Evolutionary conservation across 208 protist genomes (phyloP), one percentile per base, ranked within the genome.

Genomic region (Tetramitus jugosus): DNA sequence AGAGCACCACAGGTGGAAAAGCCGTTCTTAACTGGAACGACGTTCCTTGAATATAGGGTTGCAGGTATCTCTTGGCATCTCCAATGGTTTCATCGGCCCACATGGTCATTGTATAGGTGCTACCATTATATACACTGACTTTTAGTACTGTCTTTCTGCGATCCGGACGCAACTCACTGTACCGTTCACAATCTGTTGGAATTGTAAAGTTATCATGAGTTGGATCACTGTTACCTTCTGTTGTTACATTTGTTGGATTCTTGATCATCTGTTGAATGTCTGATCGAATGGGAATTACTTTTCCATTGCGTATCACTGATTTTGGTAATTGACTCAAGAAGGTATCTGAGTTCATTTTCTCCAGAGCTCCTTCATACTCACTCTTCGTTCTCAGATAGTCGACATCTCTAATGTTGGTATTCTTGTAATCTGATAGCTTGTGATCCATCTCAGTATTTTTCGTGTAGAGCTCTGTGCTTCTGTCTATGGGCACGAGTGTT

Each of bases 401-500:
- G 1, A 69, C 8, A 42, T 29, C 35, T 33, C 29, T 6, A 2
- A 69, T 26, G 10, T 43, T 45, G 17, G 37, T 69, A 40, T 69
- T 39, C 0, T 69, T 37, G 26, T 69, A 69, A 45, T 42, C 43
- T 7, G 7, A 8, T n/a, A 43, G 20, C 43, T 37, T 29, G 29
- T 37, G 10, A 7, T 10, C 13, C 23, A 13, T 37, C 35, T 69
- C 62, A 10, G 3, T 29, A 7, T 14, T 14, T n/a, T 42, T 69
- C 26, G 62, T 37, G 33, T 43, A 69, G 1, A 17, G 13, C 17
- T 45, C 62, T 2, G 2, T 49, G 13, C 39, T 71, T n/a, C 49
- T 71, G n/a, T 71, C 39, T 49, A 49, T 23, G 17, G 79, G 10
- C 33, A 79, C 33, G 14, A 83, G 45, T 35, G 52, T 49, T 17